Conservation (phyloP, 495 filamentous ascomycete species). For the Penicillium odoratum region DNA sequence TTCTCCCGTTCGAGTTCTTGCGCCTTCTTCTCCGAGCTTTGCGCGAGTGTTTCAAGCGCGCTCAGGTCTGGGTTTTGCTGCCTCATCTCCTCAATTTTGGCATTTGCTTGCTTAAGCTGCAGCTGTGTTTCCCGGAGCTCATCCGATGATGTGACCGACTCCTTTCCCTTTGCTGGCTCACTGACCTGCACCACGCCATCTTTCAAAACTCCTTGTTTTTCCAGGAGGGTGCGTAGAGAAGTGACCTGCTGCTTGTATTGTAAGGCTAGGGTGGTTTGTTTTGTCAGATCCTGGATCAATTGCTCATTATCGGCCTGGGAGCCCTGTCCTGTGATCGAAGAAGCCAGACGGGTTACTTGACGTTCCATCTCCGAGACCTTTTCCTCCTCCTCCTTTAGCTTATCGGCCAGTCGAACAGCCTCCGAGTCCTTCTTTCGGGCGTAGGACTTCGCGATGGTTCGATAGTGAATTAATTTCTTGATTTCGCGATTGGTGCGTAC, state of each 20-base stretch:
- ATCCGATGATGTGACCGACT: conserved; percentile 42
- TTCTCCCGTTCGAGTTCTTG: conserved; percentile 60
- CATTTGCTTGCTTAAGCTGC: conserved; percentile 56
- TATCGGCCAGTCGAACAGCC: conserved; percentile 67
- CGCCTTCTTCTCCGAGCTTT: conserved; percentile 67
- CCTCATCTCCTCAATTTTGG: conserved; percentile 62
- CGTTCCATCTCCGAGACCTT: conserved; percentile 54
- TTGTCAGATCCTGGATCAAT: conserved; percentile 58
- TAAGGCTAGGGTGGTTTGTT: conserved; percentile 65
- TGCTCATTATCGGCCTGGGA: conserved; percentile 48
- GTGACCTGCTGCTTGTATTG: conserved; percentile 69
- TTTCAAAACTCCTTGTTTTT: conserved; percentile 45
- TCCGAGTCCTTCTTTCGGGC: conserved; percentile 87
- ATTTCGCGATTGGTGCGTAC: conserved; percentile 76
- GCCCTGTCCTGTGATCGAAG: conserved; percentile 50
- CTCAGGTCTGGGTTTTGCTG: conserved; percentile 49
- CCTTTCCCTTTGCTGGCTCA: conserved; percentile 47
- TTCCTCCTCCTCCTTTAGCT: conserved; percentile 64
- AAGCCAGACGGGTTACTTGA: conserved; percentile 60
- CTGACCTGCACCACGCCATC: conserved; percentile 41
- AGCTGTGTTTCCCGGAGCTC: conserved; percentile 43
- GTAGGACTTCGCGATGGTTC: conserved; percentile 81
- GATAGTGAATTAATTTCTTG: conserved; percentile 75
- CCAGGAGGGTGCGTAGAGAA: conserved; percentile 55
- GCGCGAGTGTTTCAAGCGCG: conserved; percentile 52